Conservation (phyloP, 1,139 yeast genomes). For the Pichia sp. region DNA sequence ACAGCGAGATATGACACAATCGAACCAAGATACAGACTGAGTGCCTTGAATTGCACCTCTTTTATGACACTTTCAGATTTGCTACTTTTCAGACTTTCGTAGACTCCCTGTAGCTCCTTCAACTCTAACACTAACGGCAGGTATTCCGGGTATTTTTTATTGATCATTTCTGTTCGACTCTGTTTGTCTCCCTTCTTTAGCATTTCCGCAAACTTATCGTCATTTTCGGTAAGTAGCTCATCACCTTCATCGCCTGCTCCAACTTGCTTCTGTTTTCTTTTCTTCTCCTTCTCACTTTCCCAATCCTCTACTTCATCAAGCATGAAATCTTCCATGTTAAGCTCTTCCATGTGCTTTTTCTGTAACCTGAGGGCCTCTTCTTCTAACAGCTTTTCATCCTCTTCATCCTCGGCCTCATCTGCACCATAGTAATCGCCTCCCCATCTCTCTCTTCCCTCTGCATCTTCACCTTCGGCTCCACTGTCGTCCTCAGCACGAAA, state of each 20-base stretch:
- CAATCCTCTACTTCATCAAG: slow-evolving; percentile 82
- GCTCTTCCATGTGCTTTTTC: slow-evolving; percentile 74
- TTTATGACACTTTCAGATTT: slow-evolving; percentile 36
- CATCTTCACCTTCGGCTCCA: slow-evolving; percentile 34
- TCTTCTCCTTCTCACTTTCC: slow-evolving; percentile 42
- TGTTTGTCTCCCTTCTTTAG: slow-evolving; percentile 36
- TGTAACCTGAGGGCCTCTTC: slow-evolving; percentile 87
- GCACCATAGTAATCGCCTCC: slow-evolving; percentile 85
- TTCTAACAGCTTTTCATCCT: slow-evolving; percentile 73
- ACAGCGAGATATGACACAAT: slow-evolving; percentile 73
- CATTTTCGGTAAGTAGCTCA: slow-evolving; percentile 34
- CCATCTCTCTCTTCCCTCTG: slow-evolving; percentile 60
- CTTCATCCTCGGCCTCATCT: slow-evolving; percentile 61
- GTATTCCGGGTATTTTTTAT: slow-evolving; percentile 77
- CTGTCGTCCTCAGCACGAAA: slow-evolving; percentile 35
- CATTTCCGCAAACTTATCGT: slow-evolving; percentile 25
- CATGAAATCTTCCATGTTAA: slow-evolving; percentile 76
- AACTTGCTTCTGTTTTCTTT: neutral
- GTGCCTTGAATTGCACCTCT: slow-evolving; percentile 56
- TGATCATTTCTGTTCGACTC: slow-evolving; percentile 47
- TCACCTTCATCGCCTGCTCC: slow-evolving; percentile 36
- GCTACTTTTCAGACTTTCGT: slow-evolving; percentile 35
- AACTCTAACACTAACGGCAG: slow-evolving; percentile 71
- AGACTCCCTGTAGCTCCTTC: slow-evolving; percentile 40
- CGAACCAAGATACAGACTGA: slow-evolving; percentile 72